Conservation (phyloP, 2,329 filamentous ascomycete species). For the Trichoderma oligosporum region DNA sequence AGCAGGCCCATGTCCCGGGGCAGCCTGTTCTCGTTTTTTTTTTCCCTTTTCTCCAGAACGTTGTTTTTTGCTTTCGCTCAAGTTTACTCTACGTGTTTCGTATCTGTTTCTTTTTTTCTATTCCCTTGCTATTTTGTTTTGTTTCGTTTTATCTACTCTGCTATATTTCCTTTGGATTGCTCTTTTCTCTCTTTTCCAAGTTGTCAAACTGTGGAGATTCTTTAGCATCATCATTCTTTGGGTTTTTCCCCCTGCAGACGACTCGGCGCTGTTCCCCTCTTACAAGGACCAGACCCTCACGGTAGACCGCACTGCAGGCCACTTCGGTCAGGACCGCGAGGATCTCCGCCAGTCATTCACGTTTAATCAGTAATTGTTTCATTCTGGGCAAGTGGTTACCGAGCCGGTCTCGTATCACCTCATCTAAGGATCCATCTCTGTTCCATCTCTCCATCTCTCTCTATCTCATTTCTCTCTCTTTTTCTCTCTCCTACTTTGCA, state of each 20-base stretch:
- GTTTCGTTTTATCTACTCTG: slow-evolving; percentile 29
- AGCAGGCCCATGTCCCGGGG: slow-evolving; percentile 30
- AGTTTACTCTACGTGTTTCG: slow-evolving; percentile 23
- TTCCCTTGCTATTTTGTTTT: slow-evolving; percentile 24
- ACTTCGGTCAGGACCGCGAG: slow-evolving; percentile 19
- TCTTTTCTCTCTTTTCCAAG: slow-evolving; percentile 21
- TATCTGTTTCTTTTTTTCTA: slow-evolving; percentile 25
- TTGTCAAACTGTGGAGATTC: slow-evolving; percentile 18
- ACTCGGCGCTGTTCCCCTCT: slow-evolving; percentile 7
- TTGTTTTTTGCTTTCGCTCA: slow-evolving; percentile 19
- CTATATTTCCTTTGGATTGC: slow-evolving; percentile 22
- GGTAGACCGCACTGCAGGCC: slow-evolving; percentile 20
- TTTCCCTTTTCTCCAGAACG: slow-evolving; percentile 23
- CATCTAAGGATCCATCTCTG: slow-evolving; percentile 12
- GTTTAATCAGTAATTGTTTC: slow-evolving; percentile 21
- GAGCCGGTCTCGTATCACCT: slow-evolving; percentile 20
- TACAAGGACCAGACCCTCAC: slow-evolving; percentile 19
- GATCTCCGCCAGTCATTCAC: slow-evolving; percentile 18
- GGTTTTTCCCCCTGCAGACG: slow-evolving; percentile 14
- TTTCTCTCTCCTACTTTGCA: not conserved
- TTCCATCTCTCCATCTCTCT: not conserved
- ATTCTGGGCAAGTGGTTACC: slow-evolving; percentile 16
- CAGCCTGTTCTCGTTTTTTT: slow-evolving; percentile 26
- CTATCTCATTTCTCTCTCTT: not conserved
- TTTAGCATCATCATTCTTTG: slow-evolving; percentile 6